Percentiles rank a stretch among this genome's conserved stretches.
These are phyloP conservation scores for Penicillium nucicola DNA, from an alignment of 495 filamentous ascomycete genomes.

Conservation along the genomic window DNA sequence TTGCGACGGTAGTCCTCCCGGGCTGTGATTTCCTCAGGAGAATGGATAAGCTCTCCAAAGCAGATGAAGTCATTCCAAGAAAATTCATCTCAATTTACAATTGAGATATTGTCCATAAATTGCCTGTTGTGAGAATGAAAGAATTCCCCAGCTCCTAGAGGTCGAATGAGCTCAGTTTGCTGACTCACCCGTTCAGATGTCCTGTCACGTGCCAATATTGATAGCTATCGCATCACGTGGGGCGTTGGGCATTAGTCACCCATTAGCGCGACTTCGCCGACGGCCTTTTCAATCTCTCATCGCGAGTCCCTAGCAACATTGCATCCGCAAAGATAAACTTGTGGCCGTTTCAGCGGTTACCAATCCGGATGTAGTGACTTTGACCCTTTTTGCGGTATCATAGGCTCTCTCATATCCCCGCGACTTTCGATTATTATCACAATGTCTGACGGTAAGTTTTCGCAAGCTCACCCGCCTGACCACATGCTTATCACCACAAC, in stretches of 20 bases:
- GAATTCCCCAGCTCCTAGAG: too few relatives aligned
- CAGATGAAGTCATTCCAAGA: too few relatives aligned
- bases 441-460: slow-evolving; percentile 60
- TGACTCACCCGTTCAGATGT: background rate
- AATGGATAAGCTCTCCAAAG: too few relatives aligned
- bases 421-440: slow-evolving; percentile 21
- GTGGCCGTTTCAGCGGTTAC: slow-evolving; percentile 30
- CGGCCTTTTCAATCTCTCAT: slow-evolving; percentile 22
- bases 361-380: slow-evolving; percentile 43
- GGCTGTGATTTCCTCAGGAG: too few relatives aligned
- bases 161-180: background rate
- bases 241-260: slow-evolving; percentile 10
- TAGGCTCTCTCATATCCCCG: slow-evolving; percentile 24
- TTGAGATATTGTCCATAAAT: too few relatives aligned
- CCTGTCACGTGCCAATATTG: background rate
- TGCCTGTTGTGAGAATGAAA: too few relatives aligned
- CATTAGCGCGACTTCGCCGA: slow-evolving; percentile 16
- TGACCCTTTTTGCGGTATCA: slow-evolving; percentile 29
- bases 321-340: slow-evolving; percentile 19
- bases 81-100: too few relatives aligned
- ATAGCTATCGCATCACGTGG: background rate
- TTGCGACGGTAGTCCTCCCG: too few relatives aligned
- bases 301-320: slow-evolving; percentile 17
- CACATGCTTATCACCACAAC: slow-evolving; percentile 22
- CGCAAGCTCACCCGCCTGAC: slow-evolving; percentile 11